These are phyloP conservation scores for Aphanomyces cochlioides DNA, from an alignment of 352 stramenopile species.

Conservation along the genomic window DNA sequence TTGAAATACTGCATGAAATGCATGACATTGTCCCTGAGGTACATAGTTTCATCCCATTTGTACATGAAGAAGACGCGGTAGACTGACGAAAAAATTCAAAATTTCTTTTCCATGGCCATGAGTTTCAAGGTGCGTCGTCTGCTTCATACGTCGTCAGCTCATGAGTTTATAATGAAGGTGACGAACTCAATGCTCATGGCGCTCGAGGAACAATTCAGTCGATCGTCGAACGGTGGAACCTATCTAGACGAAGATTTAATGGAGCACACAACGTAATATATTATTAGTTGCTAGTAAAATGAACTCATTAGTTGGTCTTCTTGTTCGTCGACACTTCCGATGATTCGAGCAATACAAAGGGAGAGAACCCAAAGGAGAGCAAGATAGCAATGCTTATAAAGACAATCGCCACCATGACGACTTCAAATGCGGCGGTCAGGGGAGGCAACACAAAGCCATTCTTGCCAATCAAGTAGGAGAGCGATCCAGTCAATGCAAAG, in stretches of 20 bases:
- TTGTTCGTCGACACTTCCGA: background rate
- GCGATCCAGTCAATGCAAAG: slow-evolving; percentile 20
- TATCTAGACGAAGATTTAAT: slow-evolving; percentile 18
- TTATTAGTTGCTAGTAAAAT: background rate
- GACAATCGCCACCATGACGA: slow-evolving; percentile 22
- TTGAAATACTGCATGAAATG: slow-evolving; percentile 20
- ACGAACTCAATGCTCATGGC: slow-evolving; percentile 12
- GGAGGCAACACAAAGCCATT: slow-evolving; percentile 28
- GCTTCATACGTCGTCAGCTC: too few species aligned
- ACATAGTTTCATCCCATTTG: background rate
- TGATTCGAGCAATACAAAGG: slow-evolving; percentile 12
- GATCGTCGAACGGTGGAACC: background rate
- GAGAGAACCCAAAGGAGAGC: slow-evolving; percentile 30
- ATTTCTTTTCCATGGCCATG: slow-evolving; percentile 17
- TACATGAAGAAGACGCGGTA: background rate
- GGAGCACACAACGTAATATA: background rate
- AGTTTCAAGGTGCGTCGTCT: slow-evolving; percentile 17
- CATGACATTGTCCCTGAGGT: slow-evolving; percentile 19
- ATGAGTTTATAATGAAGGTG: slow-evolving; percentile 2
- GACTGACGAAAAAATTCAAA: slow-evolving; percentile 12
- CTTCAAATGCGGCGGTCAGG: slow-evolving; percentile 29
- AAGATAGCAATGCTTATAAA: slow-evolving; percentile 28
- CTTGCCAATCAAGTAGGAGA: slow-evolving; percentile 3
- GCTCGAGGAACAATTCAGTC: slow-evolving; percentile 23
- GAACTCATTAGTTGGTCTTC: slow-evolving; percentile 9